phyloP scores from a whole-genome alignment of 805 yeast species.

The Grigorovia transvaalensis region DNA sequence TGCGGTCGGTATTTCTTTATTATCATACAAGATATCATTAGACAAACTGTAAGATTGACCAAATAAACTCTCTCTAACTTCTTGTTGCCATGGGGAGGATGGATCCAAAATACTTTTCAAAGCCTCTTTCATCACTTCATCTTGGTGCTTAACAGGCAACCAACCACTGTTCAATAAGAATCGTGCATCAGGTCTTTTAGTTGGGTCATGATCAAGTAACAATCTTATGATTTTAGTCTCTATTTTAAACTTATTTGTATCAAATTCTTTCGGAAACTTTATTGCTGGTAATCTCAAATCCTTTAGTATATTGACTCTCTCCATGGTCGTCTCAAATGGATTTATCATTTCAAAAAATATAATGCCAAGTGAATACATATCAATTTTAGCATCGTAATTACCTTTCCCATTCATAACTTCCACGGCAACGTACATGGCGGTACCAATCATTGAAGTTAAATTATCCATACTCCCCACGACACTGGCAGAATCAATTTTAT shows the following conservation, averaged over 20 bases:
- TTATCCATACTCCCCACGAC: conserved; percentile 42
- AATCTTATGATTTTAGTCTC: conserved; percentile 61
- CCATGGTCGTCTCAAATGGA: conserved; percentile 85
- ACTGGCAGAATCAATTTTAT: conserved; percentile 24
- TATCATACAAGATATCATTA: conserved; percentile 74
- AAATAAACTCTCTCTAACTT: conserved; percentile 78
- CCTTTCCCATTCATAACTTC: conserved; percentile 71
- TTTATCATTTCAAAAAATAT: conserved; percentile 94
- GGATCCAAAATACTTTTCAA: conserved; percentile 78
- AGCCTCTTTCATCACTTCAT: conserved; percentile 81
- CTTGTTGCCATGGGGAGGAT: conserved; percentile 88
- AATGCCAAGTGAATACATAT: conserved; percentile 89
- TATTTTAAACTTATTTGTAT: conserved; percentile 35
- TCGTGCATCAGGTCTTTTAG: conserved; percentile 67
- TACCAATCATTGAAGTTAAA: conserved; percentile 86
- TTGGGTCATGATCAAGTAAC: conserved; percentile 72
- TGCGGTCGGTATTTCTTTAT: conserved; percentile 22
- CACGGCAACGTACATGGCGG: conserved; percentile 83
- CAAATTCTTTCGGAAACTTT: conserved; percentile 64
- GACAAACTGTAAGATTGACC: conserved; percentile 79
- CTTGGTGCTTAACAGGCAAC: conserved; percentile 83
- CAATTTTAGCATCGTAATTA: conserved; percentile 86
- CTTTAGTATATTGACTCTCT: conserved; percentile 65
- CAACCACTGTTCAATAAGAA: conserved; percentile 68
- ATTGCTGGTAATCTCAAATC: conserved; percentile 48